These are phyloP conservation scores for Talaromyces sp. DNA, from an alignment of 2,329 filamentous ascomycete genomes.

Conservation along the genomic window DNA sequence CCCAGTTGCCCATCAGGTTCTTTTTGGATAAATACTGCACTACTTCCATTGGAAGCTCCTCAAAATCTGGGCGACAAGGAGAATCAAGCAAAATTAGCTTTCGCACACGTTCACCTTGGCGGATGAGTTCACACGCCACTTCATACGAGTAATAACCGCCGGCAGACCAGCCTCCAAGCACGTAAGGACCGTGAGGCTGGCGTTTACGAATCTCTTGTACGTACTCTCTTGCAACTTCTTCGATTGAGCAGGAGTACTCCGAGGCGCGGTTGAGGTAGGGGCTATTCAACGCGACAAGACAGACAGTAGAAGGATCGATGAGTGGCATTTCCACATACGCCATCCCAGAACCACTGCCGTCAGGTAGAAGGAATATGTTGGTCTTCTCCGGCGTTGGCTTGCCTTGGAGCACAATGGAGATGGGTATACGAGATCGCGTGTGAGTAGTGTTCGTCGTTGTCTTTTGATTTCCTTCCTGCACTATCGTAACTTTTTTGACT, in stretches of 20 bases:
- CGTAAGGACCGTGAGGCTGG: conserved; percentile 48
- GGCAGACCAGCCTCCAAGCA: conserved; percentile 62
- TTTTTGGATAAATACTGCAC: conserved; percentile 27
- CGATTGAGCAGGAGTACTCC: background rate
- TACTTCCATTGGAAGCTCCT: background rate
- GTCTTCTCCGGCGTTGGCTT: conserved; percentile 24
- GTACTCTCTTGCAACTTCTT: conserved; percentile 14
- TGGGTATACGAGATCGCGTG: background rate
- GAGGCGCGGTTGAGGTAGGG: conserved; percentile 31
- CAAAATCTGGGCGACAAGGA: conserved; percentile 43
- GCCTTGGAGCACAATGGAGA: conserved; percentile 44
- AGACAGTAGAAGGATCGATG: conserved; percentile 40
- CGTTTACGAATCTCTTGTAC: conserved; percentile 30
- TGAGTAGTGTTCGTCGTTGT: background rate
- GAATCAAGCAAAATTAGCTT: conserved; percentile 60
- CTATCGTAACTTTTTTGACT: background rate
- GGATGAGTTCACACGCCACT: conserved; percentile 52
- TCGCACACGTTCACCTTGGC: conserved; percentile 47
- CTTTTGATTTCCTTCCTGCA: background rate
- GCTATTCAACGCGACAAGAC: conserved; percentile 49
- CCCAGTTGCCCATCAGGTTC: conserved; percentile 39
- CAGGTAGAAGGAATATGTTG: conserved; percentile 43
- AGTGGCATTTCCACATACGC: conserved; percentile 35
- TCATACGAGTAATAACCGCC: conserved; percentile 64
- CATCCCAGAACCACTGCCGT: conserved; percentile 44